A percentile compares a stretch with the other conserved stretches of the same genome.
These are phyloP conservation scores for Dinochytrium kinnereticum DNA, from an alignment of 371 early-diverging fungal genomes.

Conservation along the genomic window DNA sequence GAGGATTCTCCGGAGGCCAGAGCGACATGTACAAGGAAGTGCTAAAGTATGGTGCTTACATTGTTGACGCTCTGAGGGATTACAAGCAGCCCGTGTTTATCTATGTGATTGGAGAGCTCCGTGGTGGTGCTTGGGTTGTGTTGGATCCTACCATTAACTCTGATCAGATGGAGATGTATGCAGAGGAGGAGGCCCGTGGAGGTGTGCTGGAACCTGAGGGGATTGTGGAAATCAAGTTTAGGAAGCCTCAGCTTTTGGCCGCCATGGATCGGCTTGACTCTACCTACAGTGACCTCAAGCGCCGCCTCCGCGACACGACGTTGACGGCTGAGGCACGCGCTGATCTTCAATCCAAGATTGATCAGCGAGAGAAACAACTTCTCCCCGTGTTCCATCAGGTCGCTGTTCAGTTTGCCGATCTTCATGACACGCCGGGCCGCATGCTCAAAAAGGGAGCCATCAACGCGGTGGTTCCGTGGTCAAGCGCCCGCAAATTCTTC, in stretches of 20 bases:
- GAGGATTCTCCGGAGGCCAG: constrained; percentile 99
- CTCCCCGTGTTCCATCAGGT: constrained; percentile 92
- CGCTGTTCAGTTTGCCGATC: constrained; percentile 96
- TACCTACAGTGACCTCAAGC: constrained; percentile 75
- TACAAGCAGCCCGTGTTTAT: constrained; percentile 98
- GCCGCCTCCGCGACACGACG: constrained; percentile 58
- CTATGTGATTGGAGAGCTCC: constrained; percentile 96
- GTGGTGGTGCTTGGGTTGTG: constrained; percentile 99
- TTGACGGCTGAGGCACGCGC: constrained; percentile 45
- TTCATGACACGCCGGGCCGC: constrained; percentile 96
- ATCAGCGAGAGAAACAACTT: constrained; percentile 83
- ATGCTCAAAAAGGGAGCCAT: constrained; percentile 95
- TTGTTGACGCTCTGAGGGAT: constrained; percentile 92
- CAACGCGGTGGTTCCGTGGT: constrained; percentile 81
- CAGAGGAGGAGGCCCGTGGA: constrained; percentile 88
- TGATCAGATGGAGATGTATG: constrained; percentile 98
- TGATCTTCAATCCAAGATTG: constrained; percentile 71
- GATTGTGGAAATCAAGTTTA: constrained; percentile 98
- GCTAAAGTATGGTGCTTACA: constrained; percentile 96
- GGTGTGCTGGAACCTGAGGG: constrained; percentile 99
- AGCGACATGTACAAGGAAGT: constrained; percentile 98
- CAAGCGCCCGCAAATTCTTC: constrained; percentile 83
- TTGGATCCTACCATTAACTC: constrained; percentile 98
- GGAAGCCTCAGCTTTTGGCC: constrained; percentile 85
- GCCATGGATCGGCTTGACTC: constrained; percentile 92